Evolutionary conservation across 2,329 filamentous ascomycete species (phyloP), one percentile per base, ranked within the genome.

Genomic region (Fusarium nygamai): DNA sequence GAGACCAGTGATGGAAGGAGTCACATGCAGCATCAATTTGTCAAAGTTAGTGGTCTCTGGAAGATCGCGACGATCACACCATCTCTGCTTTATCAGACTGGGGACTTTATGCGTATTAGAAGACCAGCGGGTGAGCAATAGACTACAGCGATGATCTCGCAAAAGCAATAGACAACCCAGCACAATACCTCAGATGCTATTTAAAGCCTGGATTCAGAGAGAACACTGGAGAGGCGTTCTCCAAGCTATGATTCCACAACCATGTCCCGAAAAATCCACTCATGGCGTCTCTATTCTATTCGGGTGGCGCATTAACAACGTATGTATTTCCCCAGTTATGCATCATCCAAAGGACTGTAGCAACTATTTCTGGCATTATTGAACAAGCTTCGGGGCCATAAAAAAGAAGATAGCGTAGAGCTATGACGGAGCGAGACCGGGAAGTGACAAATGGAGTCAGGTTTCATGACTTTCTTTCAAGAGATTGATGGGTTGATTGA

Each of bases 321-420:
- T n/a, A n/a, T n/a, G 14, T 34, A 34, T 16, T 16, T 36, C 9
- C 8, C 3, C 7, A 17, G 34, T 4, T 17, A 36, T 17, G 16
- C 34, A 34, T 34, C 14, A 14, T 6, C 14, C 33, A 34, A 8
- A 34, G 7, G 14, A 34, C 33, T 14, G 14, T 7, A 34, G 8
- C 33, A 24, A 24, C 6, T 8, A 3, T 16, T 19, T 8, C 1
- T 44, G 2, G n/a, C 14, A 24, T 43, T 43, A 0, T 8, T 17
- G 0, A 1, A 24, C 16, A 13, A 5, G 17, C 24, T 24, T 5
- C 11, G 0, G 19, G n/a, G n/a, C n/a, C 7, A 13, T 2, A 5
- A 13, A 3, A 14, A 33, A 0, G 17, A 14, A 4, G 12, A 24
- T 19, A 2, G 19, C 6, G 22, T 2, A 24, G 4, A 24, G 0